Conservation (phyloP, 192 early-diverging fungal genomes). For the Coemansia sp. region DNA sequence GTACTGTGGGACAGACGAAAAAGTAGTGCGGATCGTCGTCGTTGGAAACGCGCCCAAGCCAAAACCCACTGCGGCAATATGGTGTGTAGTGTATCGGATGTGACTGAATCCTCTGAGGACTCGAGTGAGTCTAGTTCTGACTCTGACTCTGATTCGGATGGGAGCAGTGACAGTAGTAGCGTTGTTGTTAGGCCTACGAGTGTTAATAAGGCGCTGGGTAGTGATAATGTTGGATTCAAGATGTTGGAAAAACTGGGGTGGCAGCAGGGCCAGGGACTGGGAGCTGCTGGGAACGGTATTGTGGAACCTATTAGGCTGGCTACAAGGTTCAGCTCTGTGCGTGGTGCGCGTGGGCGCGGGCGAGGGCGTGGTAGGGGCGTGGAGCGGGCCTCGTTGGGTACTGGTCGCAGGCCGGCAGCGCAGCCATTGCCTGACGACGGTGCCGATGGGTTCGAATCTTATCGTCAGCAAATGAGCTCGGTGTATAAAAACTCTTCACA, state of each 20-base stretch:
- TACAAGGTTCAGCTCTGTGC: constrained; percentile 40
- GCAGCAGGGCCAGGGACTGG: constrained; percentile 50
- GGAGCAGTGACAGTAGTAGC: constrained; percentile 13
- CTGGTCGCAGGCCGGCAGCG: constrained; percentile 7
- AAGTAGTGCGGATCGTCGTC: constrained; percentile 17
- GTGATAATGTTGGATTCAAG: constrained; percentile 50
- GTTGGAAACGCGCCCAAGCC: constrained; percentile 30
- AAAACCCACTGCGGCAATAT: not conserved
- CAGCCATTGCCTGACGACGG: not conserved
- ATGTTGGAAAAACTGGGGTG: constrained; percentile 50
- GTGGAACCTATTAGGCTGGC: constrained; percentile 37
- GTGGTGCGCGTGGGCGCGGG: not conserved
- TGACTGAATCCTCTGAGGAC: constrained; percentile 7
- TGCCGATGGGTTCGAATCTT: constrained; percentile 28
- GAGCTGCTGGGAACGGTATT: constrained; percentile 41
- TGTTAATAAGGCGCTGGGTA: constrained; percentile 43
- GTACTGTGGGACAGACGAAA: constrained; percentile 42
- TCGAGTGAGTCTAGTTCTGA: not conserved
- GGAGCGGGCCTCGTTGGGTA: constrained; percentile 32
- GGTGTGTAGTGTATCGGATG: not conserved
- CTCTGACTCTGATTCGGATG: constrained; percentile 16
- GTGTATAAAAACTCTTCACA: constrained; percentile 17
- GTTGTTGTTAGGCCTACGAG: not conserved
- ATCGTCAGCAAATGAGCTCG: constrained; percentile 45
- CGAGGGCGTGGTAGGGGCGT: not conserved